phyloP scores from a whole-genome alignment of 257 asterid species.

The Osmanthus fragrans region DNA sequence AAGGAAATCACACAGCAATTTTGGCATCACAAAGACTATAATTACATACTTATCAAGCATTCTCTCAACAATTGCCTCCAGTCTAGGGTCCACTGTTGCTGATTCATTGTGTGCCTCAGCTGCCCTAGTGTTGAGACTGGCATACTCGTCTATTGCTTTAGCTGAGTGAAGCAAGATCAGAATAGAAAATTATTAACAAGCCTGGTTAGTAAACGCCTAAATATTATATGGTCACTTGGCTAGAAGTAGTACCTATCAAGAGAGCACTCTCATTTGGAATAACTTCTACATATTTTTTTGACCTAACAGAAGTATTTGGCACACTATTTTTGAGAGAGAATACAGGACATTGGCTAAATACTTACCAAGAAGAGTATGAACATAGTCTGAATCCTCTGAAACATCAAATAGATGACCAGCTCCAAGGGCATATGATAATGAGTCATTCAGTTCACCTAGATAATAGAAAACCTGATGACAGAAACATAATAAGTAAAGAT shows the following conservation, averaged over 20 bases:
- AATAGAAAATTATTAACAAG: conserved; percentile 15
- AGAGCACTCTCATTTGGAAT: not conserved
- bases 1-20: conserved; percentile 9
- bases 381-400: conserved; percentile 86
- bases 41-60: conserved; percentile 87
- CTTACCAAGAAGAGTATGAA: conserved; percentile 86
- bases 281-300: not conserved
- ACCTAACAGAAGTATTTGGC: not conserved
- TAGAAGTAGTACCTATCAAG: not conserved
- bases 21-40: not conserved
- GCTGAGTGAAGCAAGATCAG: conserved; percentile 44
- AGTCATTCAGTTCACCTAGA: conserved; percentile 80
- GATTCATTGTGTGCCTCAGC: conserved; percentile 72
- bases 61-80: conserved; percentile 93
- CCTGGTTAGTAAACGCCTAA: conserved; percentile 6
- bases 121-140: conserved; percentile 71
- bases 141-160: conserved; percentile 94
- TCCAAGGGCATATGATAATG: conserved; percentile 86
- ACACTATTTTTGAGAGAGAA: conserved; percentile 1
- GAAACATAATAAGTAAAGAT: not conserved
- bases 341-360: not conserved
- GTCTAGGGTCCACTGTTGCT: conserved; percentile 70
- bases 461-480: conserved; percentile 77
- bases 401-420: conserved; percentile 87
- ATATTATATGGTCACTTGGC: not conserved